Evolutionary conservation across 208 protist species (phyloP), one percentile per base, ranked within the genome.

Genomic region (Dictyostelium gargantuum): DNA sequence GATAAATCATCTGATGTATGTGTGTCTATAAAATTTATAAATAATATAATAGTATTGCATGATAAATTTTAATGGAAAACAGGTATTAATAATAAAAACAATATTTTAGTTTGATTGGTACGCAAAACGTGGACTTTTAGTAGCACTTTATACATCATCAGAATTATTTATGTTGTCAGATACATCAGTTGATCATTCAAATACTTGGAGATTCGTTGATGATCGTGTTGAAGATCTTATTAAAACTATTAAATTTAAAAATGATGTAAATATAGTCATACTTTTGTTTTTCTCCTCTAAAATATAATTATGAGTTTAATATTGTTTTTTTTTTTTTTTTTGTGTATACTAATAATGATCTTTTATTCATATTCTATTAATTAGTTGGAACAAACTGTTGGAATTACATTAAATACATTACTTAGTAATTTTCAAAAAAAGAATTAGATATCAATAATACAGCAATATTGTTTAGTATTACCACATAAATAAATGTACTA

Each of bases 91-190:
- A n/a, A n/a, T n/a, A n/a, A n/a, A n/a, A n/a, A n/a, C n/a, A n/a
- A n/a, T n/a, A n/a, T 26, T 38, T 9, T 85, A 89, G 82, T 89
- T 89, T 89, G 66, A 77, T 48, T 89, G 82, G 82, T 89, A 89
- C 42, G 50, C 82, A 5, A 89, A 89, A 50, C 76, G 82, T 79
- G 70, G 23, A 19, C 35, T 79, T 21, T 66, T 89, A 42, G 50
- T 40, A 21, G 82, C 68, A 35, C 50, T 89, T 52, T 89, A 89
- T 40, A 79, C 82, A 21, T 79, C 68, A 42, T 61, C 68, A 19
- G 82, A 89, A 52, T 52, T 89, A 79, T 89, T 76, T 66, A 89
- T 89, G 82, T 38, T 89, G 2, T 66, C 70, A 61, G 82, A 89
- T 68, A 79, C 82, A 29, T 77, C 82, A 42, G 23, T 72, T 23